Evolutionary conservation across 306 rosid species (phyloP), one percentile per base, ranked within the genome.

Genomic region (Gillenia trifoliata): DNA sequence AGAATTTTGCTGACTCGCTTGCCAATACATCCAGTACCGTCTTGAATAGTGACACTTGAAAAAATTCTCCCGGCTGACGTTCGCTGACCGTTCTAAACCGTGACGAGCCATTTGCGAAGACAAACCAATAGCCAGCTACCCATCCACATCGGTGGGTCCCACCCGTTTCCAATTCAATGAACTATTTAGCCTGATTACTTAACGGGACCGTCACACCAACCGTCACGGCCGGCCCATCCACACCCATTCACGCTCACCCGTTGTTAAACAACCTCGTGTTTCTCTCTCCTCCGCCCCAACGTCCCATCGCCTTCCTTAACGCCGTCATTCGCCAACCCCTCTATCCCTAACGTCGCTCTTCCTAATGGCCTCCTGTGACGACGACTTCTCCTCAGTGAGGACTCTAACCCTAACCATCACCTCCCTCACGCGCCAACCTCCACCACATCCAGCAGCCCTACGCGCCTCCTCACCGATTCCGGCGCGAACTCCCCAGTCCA

Each of bases 311-410:
- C 82, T 82, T 16, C 69, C 4, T 83, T 84, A 84, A 82, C 85
- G 76, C 41, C 76, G 76, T 41, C 59, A 43, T 41, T 29, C 30
- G 13, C 57, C 76, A 72, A 22, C 34, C 66, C 31, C 20, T 77
- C 77, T 79, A 84, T 85, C 85, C 93, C 81, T 90, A 88, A 91
- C 98, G 93, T 31, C 73, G 25, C 11, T 25, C 57, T 84, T 78
- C n/a, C 84, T 73, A 45, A 91, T 88, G 96, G 96, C 95, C 49
- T 88, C 96, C 86, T 88, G 96, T 90, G 95, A 87, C 87, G 98
- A 94, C 86, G 98, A 92, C 79, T 93, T 88, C 90, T 94, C 83
- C 92, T 94, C 93, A 86, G 77, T 29, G 92, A 90, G 83, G 95
- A 88, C 23, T 80, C 92, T 19, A 71, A 63, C 77, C 28, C 82